Base-by-base conservation (phyloP, 371 early-diverging fungal species). In the Gilbertella persicaria region DNA sequence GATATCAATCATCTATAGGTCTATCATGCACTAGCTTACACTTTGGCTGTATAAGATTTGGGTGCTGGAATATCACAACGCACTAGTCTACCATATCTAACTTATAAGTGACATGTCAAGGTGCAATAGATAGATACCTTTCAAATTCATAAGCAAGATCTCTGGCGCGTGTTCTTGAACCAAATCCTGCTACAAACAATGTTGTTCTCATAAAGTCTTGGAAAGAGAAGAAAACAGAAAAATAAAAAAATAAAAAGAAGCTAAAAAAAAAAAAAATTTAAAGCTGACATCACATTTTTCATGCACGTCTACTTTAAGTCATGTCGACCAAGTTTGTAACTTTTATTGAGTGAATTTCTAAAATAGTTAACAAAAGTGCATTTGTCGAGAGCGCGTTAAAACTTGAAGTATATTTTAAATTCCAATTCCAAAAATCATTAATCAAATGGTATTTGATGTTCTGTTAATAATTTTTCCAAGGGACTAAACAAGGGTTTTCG, bases 141-240 rank as follows among this genome's bases (percentile, higher is more conserved):
- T 92, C 91, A 69, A 92, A 92, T 53, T 92, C 92, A 66, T 89
- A 88, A 24, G 91, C 91, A 26, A 92, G 78, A 65, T 90, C 89
- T 67, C 83, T 74, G 14, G 92, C 92, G 26, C 90, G 80, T 43
- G 84, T 86, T 52, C 82, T 72, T 30, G 75, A 57, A 36, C 80
- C 72, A 72, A 92, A 83, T 25, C 92, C 92, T 43, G 88, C 88
- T 44, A 85, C 85, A 60, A 88, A 89, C 37, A 92, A 76, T 8
- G 87, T 86, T 19, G 81, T 69, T 50, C 53, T 67, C 70, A 69
- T 73, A n/a, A 38, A 13, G 29, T 36, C 21, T 41, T 41, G 12
- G 16, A 3, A 14, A 5, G 7, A 6, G 24, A 44, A 44, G 20
- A 45, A 2, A 48, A n/a, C 10, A 44, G 25, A 39, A 16, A 29